Base-by-base conservation (phyloP, 805 yeast genomes). In the Wickerhamomyces sydowiorum region DNA sequence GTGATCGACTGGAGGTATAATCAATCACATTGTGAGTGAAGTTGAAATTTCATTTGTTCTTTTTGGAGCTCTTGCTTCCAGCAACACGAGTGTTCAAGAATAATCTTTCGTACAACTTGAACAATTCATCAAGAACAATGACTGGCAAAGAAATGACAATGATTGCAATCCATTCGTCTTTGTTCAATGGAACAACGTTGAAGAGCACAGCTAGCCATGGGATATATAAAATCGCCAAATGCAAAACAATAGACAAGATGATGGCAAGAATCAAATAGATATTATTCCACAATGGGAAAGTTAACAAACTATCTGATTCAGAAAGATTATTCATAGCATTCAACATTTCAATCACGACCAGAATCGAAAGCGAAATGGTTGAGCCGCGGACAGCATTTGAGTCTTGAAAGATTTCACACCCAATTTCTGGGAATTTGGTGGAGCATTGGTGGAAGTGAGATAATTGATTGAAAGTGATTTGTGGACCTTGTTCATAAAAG, bases 311-410 rank as follows among this genome's bases (percentile, higher is more conserved):
- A 45, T 67, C 71, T 6, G 69, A 57, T 40, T 65, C 65, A 27
- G 66, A 59, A 24, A 67, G 44, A 39, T 65, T 64, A 44, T 67
- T 65, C 60, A 64, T 52, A 5, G 72, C 70, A 44, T 67, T 66
- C 37, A 67, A 50, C 71, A 67, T 66, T 49, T 67, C 72, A 42
- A 66, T 64, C 22, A 66, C 53, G 25, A 67, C 72, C 20, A 66
- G 48, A 34, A 66, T 61, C 3, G 70, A 62, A 29, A 67, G 48
- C 10, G 72, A 67, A 37, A 66, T 65, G 1, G 71, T 66, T 2
- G 71, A 63, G 2, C 62, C 70, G 38, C 50, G 56, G 8, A 40
- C 39, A 6, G 66, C 45, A 38, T 52, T 47, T 0, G 21, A 38
- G 37, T 61, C 53, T 6, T 52, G 40, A 45, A 64, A 65, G 48